Conservation (phyloP, 441 rosid species). For the Gossypium aridum region DNA sequence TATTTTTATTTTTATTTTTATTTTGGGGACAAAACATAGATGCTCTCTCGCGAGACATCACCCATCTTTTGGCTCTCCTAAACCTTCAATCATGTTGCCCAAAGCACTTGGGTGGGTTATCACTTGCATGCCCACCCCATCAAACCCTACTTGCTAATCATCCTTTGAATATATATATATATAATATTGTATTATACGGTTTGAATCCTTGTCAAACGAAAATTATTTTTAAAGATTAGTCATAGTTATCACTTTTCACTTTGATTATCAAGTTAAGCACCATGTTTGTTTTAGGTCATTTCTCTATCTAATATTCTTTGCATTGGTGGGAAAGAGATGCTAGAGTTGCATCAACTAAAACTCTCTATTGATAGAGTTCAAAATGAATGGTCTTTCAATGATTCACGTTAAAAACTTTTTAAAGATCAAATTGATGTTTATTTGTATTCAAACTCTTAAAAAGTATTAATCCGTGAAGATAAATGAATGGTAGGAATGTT, state of each 20-base stretch:
- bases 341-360: neutral
- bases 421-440: neutral
- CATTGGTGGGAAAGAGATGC: neutral
- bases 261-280: neutral
- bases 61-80: constrained; percentile 9
- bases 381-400: neutral
- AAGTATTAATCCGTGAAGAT: neutral
- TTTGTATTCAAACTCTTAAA: neutral
- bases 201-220: too few species aligned
- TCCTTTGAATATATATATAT: neutral
- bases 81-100: constrained; percentile 16
- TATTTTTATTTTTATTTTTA: neutral
- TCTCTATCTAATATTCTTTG: neutral
- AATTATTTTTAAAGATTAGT: too few species aligned
- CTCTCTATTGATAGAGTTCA: neutral
- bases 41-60: constrained; percentile 11
- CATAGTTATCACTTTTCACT: neutral
- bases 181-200: too few species aligned
- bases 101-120: constrained; percentile 13
- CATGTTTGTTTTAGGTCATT: neutral
- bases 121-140: neutral
- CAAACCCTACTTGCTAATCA: constrained; percentile 13
- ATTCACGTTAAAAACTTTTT: neutral
- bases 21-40: constrained; percentile 3
- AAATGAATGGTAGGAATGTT: neutral